Conservation (phyloP, 495 filamentous ascomycete genomes). For the Penicillium dipodomyicola region DNA sequence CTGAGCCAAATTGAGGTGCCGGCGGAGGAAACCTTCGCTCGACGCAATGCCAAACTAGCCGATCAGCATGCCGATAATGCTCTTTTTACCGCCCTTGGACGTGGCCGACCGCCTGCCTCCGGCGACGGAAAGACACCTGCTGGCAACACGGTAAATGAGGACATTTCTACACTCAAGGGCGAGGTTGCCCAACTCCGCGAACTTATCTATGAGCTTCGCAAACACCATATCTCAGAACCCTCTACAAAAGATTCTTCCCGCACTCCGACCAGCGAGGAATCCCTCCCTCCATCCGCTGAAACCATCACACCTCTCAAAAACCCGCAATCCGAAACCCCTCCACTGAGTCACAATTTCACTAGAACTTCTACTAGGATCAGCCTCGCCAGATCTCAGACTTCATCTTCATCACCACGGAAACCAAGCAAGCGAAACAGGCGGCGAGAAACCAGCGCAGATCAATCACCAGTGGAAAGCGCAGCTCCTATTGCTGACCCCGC, state of each 20-base stretch:
- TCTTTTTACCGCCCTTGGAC: slow-evolving; percentile 22
- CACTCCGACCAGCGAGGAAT: slow-evolving; percentile 2
- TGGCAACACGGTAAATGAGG: slow-evolving; percentile 17
- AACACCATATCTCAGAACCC: slow-evolving; percentile 21
- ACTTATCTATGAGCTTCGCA: slow-evolving; percentile 34
- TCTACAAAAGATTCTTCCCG: slow-evolving; percentile 14
- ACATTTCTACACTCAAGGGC: slow-evolving; percentile 30
- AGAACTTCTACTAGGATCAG: neutral
- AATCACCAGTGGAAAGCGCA: neutral
- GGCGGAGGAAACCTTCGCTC: slow-evolving; percentile 14
- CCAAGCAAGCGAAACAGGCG: slow-evolving; percentile 5
- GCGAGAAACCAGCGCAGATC: neutral
- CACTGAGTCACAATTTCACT: slow-evolving; percentile 1
- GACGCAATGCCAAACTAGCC: slow-evolving; percentile 24
- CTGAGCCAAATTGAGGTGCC: slow-evolving; percentile 25
- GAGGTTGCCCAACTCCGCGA: slow-evolving; percentile 37
- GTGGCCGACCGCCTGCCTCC: slow-evolving; percentile 2
- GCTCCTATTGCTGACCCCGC: neutral
- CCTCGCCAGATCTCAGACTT: slow-evolving; percentile 3
- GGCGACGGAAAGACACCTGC: neutral
- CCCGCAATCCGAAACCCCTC: neutral
- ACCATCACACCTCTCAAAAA: neutral
- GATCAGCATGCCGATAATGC: slow-evolving; percentile 30
- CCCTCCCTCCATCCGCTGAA: neutral
- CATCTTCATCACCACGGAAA: neutral